Percentiles rank a stretch among this genome's conserved stretches.
Conservation (phyloP, 768 basidiomycete species). For the Obba rivulosa region DNA sequence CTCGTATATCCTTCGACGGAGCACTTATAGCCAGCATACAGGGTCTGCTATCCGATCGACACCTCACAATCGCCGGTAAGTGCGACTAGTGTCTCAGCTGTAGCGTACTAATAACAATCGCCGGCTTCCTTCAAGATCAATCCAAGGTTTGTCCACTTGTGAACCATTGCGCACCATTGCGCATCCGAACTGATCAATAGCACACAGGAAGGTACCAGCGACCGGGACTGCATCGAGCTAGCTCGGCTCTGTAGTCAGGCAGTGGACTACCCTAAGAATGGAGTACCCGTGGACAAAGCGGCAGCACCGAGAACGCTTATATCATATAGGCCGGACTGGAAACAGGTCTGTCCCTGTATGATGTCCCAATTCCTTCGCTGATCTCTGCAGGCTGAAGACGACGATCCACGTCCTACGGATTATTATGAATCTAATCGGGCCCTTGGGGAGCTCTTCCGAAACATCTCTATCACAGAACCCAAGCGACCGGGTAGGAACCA, state of each 20-base stretch:
- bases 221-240: conserved; percentile 49
- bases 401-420: conserved; percentile 46
- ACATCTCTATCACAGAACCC: conserved; percentile 42
- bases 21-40: conserved; percentile 18
- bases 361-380: background rate
- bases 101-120: no score
- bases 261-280: conserved; percentile 80
- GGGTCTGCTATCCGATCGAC: conserved; percentile 65
- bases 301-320: conserved; percentile 51
- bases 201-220: conserved; percentile 53
- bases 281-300: conserved; percentile 52
- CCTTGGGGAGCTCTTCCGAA: conserved; percentile 67
- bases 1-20: background rate
- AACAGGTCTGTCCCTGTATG: conserved; percentile 27
- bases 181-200: background rate
- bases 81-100: background rate
- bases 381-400: conserved; percentile 19
- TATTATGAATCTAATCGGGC: conserved; percentile 71
- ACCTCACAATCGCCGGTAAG: conserved; percentile 67
- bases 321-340: conserved; percentile 76
- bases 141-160: conserved; percentile 42
- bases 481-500: conserved; percentile 14
- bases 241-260: conserved; percentile 62
- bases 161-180: background rate
- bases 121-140: conserved; percentile 45